Percentiles rank a stretch among this genome's conserved stretches.
Evolutionary conservation across 306 rosid genomes (phyloP).

Genomic region (Sphenostylis stenocarpa): DNA sequence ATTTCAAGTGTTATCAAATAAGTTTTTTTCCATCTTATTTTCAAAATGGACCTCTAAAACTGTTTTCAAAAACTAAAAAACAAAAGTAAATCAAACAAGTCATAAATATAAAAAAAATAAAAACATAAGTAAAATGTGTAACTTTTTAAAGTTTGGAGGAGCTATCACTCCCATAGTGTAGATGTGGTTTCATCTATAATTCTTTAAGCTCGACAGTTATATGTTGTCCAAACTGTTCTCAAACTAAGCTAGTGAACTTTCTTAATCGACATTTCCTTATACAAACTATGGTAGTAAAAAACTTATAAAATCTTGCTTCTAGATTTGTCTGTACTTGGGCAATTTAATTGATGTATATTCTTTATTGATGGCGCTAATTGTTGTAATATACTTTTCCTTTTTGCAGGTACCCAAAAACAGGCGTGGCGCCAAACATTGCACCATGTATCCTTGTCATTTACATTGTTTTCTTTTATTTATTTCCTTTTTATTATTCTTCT

Average conservation of each 20-base stretch:
- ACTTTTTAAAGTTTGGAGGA: too few relatives aligned
- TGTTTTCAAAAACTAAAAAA: too few relatives aligned
- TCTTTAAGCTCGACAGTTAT: not conserved
- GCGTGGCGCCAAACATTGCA: constrained; percentile 81
- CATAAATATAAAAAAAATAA: too few relatives aligned
- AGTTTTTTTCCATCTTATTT: too few relatives aligned
- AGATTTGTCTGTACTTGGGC: not conserved
- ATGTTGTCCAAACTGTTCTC: not conserved
- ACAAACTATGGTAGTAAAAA: not conserved
- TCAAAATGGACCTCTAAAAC: too few relatives aligned
- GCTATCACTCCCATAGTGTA: too few relatives aligned
- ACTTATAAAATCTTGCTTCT: not conserved
- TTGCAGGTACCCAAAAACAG: constrained; percentile 79
- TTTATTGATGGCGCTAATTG: constrained; percentile 8
- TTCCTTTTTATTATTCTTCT: constrained; percentile 9
- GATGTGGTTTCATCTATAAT: not conserved
- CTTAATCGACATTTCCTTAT: not conserved
- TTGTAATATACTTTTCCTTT: not conserved
- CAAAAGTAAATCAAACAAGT: too few relatives aligned
- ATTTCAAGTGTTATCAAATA: too few relatives aligned
- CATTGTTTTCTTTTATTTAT: not conserved
- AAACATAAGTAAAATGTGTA: too few relatives aligned
- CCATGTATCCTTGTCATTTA: constrained; percentile 79
- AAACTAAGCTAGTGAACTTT: not conserved
- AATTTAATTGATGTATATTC: constrained; percentile 6